These are phyloP conservation scores for Lobulomyces angularis DNA, from an alignment of 192 early-diverging fungal genomes.

Conservation along the genomic window DNA sequence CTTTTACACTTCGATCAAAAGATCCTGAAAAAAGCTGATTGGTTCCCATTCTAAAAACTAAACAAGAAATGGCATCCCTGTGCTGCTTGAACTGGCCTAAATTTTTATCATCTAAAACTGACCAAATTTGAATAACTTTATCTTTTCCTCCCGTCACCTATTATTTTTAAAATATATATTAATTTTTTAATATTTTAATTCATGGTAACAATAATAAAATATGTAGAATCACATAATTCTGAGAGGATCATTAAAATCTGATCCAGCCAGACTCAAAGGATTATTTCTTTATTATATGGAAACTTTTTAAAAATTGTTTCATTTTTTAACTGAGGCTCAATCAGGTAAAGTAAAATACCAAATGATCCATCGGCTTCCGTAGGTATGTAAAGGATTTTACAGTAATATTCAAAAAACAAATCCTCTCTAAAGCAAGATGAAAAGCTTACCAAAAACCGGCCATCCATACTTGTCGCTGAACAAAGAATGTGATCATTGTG, in stretches of 20 bases:
- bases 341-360: too few relatives aligned
- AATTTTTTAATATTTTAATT: not conserved
- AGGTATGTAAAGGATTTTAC: too few relatives aligned
- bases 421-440: constrained; percentile 9
- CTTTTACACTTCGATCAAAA: constrained; percentile 83
- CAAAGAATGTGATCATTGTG: constrained; percentile 36
- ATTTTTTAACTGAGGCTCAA: not conserved
- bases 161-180: not conserved
- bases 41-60: constrained; percentile 70
- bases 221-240: constrained; percentile 43
- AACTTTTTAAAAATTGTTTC: not conserved
- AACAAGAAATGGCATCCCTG: constrained; percentile 72
- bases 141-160: constrained; percentile 81
- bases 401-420: not conserved
- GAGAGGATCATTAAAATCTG: constrained; percentile 9
- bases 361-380: too few relatives aligned
- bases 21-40: constrained; percentile 81
- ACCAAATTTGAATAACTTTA: constrained; percentile 87
- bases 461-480: constrained; percentile 32
- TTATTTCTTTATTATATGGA: constrained; percentile 16
- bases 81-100: constrained; percentile 75
- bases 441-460: constrained; percentile 34
- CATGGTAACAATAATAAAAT: constrained; percentile 6
- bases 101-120: constrained; percentile 59
- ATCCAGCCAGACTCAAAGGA: constrained; percentile 40